Evolutionary conservation across 108 stramenopile genomes (phyloP), one percentile per base, ranked within the genome.

Genomic region (Nitzschia palea): DNA sequence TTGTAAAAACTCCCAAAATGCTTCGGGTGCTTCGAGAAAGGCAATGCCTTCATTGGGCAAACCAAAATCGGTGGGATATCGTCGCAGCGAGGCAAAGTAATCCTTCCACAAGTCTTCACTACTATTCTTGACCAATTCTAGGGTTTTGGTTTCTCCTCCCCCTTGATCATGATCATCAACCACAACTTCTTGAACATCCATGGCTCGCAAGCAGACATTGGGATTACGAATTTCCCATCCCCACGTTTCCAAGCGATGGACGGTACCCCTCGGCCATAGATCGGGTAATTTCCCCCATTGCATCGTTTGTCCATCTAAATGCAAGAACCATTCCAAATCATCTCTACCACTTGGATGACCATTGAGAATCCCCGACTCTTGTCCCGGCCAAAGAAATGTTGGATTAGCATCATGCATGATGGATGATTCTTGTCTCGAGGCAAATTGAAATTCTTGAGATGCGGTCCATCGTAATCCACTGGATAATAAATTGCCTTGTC

Each of bases 191-290:
- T 34, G 30, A 12, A 6, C 8, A 60, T 60, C 59, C 37, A 40
- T 37, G 1, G 59, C 59, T 1, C 59, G 59, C 40, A 60, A 34
- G 1, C 35, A 37, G 12, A 60, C 59, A 26, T 60, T 60, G 37
- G 32, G 33, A 42, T 60, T 60, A 10, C 59, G 59, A 8, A 60
- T 40, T 60, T 60, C 59, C 59, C 59, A 60, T 25, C 59, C 59
- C 59, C 59, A 60, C 3, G 59, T 60, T 1, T 60, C 59, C 0
- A 60, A 26, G 0, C 59, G 59, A 34, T 40, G 36, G 12, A 60
- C 12, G 22, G 23, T 34, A 42, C 59, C 59, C 25, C 27, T 60
- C 22, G 59, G 59, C 31, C 31, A 60, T 26, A 60, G 27, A 2
- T n/a, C 6, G 22, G 59, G 59, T 8, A 60, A 26, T 26, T 40